Conservation (phyloP, 352 stramenopile species). For the Globisporangium orthogonon region DNA sequence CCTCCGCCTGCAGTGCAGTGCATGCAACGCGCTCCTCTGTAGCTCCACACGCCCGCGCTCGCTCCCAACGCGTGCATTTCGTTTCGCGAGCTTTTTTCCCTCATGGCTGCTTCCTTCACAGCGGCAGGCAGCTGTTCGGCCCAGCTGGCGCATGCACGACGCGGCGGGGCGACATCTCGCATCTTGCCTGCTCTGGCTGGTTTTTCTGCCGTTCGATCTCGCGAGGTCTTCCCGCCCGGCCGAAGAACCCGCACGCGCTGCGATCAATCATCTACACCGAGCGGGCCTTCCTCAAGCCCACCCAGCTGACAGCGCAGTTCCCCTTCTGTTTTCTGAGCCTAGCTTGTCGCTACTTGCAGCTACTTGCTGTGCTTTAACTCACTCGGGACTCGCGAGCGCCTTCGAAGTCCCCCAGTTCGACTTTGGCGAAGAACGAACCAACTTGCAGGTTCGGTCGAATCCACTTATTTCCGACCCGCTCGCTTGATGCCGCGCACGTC, state of each 20-base stretch:
- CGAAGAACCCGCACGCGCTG: too few relatives aligned
- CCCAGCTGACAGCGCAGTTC: too few relatives aligned
- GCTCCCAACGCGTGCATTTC: too few relatives aligned
- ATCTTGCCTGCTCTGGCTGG: not conserved
- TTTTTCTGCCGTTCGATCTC: too few relatives aligned
- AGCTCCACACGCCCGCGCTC: too few relatives aligned
- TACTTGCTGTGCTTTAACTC: not conserved
- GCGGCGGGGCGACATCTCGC: not conserved
- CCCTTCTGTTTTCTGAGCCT: not conserved
- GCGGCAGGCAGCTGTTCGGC: not conserved
- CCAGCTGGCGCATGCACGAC: not conserved
- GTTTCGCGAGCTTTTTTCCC: not conserved
- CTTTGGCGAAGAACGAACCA: constrained; percentile 19
- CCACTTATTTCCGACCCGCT: constrained; percentile 9
- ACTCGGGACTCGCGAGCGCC: too few relatives aligned
- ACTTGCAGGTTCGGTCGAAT: constrained; percentile 4
- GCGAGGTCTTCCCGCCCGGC: too few relatives aligned
- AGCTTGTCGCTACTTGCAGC: not conserved
- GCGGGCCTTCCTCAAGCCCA: too few relatives aligned
- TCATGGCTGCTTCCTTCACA: not conserved
- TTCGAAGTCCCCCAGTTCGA: constrained; percentile 11
- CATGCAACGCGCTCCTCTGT: too few relatives aligned
- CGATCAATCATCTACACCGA: too few relatives aligned
- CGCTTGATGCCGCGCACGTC: constrained; percentile 37
- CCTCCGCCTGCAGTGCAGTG: too few relatives aligned